phyloP scores from a whole-genome alignment of 106 monocot species.

The Acorus calamus region DNA sequence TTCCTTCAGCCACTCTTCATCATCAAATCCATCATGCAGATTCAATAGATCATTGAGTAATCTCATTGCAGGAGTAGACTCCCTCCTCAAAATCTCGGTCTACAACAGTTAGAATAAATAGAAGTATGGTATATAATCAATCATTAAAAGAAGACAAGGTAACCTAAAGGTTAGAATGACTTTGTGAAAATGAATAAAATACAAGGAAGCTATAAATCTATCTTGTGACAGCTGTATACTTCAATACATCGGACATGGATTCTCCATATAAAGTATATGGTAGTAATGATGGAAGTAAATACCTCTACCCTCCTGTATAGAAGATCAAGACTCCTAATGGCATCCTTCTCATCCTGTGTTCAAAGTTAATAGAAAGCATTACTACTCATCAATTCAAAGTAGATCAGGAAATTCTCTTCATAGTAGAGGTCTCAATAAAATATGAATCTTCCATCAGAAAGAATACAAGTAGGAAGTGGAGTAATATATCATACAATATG shows the following conservation, averaged over 20 bases:
- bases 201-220: too few species aligned
- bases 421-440: too few species aligned
- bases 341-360: slow-evolving; percentile 83
- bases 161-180: too few species aligned
- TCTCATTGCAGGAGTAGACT: slow-evolving; percentile 74
- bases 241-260: not conserved
- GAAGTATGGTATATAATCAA: too few species aligned
- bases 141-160: too few species aligned
- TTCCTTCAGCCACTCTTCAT: slow-evolving; percentile 77
- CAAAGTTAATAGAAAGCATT: too few species aligned
- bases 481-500: too few species aligned
- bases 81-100: slow-evolving; percentile 86
- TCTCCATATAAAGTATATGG: not conserved
- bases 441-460: too few species aligned
- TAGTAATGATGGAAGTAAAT: not conserved
- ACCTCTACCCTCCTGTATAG: slow-evolving; percentile 94
- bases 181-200: not conserved
- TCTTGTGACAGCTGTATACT: not conserved
- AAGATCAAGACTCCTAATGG: slow-evolving; percentile 81
- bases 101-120: not conserved
- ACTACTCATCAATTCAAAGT: too few species aligned
- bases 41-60: slow-evolving; percentile 85
- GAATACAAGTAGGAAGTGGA: too few species aligned
- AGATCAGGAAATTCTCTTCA: too few species aligned
- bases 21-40: slow-evolving; percentile 82